Evolutionary conservation across 768 basidiomycete genomes (phyloP).

Genomic region (Lactarius hatsudake): DNA sequence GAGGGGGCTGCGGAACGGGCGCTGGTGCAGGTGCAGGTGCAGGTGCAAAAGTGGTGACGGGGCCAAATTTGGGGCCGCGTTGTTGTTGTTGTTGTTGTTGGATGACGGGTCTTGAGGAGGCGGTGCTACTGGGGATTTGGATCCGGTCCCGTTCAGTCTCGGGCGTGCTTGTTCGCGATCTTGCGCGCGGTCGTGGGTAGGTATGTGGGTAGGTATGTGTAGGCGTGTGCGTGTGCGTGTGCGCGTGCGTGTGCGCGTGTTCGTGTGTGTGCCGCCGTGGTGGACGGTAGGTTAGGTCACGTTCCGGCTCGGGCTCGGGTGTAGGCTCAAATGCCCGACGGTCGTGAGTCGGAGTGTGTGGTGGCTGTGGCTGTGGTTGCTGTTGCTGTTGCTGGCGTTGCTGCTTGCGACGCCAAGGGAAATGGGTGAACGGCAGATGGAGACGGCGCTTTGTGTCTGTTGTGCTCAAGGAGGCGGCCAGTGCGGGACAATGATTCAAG

Average conservation of each 20-base stretch:
- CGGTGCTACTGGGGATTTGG: neutral
- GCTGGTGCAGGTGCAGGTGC: neutral
- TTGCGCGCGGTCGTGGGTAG: constrained; percentile 11
- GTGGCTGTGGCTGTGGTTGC: neutral
- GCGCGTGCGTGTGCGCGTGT: no score
- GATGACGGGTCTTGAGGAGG: neutral
- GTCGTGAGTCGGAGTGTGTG: neutral
- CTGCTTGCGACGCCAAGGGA: constrained; percentile 14
- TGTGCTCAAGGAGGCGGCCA: constrained; percentile 8
- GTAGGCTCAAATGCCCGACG: constrained; percentile 5
- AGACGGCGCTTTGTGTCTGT: constrained; percentile 4
- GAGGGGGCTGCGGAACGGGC: neutral
- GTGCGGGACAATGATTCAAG: neutral
- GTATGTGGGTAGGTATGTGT: constrained; percentile 6
- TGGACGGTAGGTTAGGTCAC: constrained; percentile 1
- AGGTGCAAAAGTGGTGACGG: neutral
- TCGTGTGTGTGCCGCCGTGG: neutral
- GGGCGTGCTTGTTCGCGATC: neutral
- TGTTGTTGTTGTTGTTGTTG: no score
- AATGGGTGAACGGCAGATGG: neutral
- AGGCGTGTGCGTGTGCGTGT: neutral
- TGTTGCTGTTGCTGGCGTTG: constrained; percentile 9
- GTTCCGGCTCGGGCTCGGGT: constrained; percentile 8
- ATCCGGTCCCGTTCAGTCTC: neutral
- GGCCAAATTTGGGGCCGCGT: neutral